phyloP scores from a whole-genome alignment of 2,329 filamentous ascomycete species.

The Harringtonia aguacate region DNA sequence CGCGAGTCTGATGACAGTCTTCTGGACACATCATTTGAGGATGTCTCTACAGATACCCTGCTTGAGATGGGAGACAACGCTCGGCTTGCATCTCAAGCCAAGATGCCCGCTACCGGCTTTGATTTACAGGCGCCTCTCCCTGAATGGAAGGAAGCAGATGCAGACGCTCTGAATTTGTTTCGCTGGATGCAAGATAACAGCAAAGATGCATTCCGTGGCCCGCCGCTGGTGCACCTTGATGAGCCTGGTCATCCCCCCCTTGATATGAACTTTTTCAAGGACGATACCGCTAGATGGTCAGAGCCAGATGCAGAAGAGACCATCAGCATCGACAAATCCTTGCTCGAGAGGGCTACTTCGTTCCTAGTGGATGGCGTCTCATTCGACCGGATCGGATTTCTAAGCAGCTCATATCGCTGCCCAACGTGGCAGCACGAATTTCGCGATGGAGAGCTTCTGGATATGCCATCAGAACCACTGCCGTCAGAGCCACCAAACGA shows the following conservation, averaged over 20 bases:
- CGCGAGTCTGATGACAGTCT: background rate
- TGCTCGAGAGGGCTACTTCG: too few species aligned
- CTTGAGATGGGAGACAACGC: conserved; percentile 1
- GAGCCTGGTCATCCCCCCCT: background rate
- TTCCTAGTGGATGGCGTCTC: too few species aligned
- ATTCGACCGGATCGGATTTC: too few species aligned
- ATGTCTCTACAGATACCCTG: background rate
- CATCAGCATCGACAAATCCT: too few species aligned
- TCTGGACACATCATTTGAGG: background rate
- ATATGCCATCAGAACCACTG: too few species aligned
- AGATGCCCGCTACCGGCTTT: background rate
- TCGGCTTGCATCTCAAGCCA: background rate
- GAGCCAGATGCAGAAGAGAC: too few species aligned
- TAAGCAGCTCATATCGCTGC: too few species aligned
- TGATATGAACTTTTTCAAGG: background rate
- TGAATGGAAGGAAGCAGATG: background rate
- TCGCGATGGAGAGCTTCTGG: too few species aligned
- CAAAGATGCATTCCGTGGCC: background rate
- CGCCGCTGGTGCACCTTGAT: background rate
- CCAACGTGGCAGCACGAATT: too few species aligned
- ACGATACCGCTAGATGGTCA: background rate
- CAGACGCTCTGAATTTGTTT: background rate
- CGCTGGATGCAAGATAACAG: conserved; percentile 1
- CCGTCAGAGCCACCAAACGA: too few species aligned
- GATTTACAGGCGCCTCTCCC: background rate